A percentile compares a stretch with the other conserved stretches of the same genome.
Evolutionary conservation across 2,329 filamentous ascomycete species (phyloP).

Genomic region (Stachybotrys chlorohalonatus): DNA sequence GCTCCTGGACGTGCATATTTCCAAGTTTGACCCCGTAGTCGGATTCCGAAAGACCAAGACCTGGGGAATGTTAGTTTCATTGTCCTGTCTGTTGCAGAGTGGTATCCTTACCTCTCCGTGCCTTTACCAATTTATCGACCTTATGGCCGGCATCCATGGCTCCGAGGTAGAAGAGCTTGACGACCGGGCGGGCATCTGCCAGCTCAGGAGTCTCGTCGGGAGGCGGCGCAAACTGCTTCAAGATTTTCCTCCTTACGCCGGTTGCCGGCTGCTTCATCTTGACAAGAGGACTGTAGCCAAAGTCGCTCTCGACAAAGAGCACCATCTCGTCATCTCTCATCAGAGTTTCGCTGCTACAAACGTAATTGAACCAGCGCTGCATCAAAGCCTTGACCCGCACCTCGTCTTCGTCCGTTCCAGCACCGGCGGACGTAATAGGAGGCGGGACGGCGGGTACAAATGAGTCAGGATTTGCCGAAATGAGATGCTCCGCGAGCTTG

Average conservation of each 20-base stretch:
- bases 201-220: slow-evolving; percentile 96
- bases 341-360: slow-evolving; percentile 84
- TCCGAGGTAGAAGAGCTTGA: slow-evolving; percentile 92
- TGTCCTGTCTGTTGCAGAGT: slow-evolving; percentile 5
- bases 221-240: slow-evolving; percentile 97
- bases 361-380: slow-evolving; percentile 91
- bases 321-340: slow-evolving; percentile 96
- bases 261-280: slow-evolving; percentile 96
- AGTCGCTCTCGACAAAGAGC: slow-evolving; percentile 97
- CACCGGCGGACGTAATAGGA: slow-evolving; percentile 87
- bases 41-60: slow-evolving; percentile 81
- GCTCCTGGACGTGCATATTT: slow-evolving; percentile 81
- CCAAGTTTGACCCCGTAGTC: slow-evolving; percentile 89
- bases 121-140: slow-evolving; percentile 88
- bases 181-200: slow-evolving; percentile 76
- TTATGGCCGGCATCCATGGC: slow-evolving; percentile 98
- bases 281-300: slow-evolving; percentile 92
- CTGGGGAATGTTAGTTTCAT: slow-evolving; percentile 34
- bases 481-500: slow-evolving; percentile 91
- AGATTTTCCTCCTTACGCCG: slow-evolving; percentile 84
- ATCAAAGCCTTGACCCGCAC: slow-evolving; percentile 76
- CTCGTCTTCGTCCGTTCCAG: slow-evolving; percentile 94
- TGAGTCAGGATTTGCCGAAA: slow-evolving; percentile 95
- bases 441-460: slow-evolving; percentile 91
- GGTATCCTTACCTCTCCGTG: slow-evolving; percentile 61